A percentile compares a stretch with the other conserved stretches of the same genome.
Conservation (phyloP, 768 basidiomycete species). For the Gelatoporia subvermispora region DNA sequence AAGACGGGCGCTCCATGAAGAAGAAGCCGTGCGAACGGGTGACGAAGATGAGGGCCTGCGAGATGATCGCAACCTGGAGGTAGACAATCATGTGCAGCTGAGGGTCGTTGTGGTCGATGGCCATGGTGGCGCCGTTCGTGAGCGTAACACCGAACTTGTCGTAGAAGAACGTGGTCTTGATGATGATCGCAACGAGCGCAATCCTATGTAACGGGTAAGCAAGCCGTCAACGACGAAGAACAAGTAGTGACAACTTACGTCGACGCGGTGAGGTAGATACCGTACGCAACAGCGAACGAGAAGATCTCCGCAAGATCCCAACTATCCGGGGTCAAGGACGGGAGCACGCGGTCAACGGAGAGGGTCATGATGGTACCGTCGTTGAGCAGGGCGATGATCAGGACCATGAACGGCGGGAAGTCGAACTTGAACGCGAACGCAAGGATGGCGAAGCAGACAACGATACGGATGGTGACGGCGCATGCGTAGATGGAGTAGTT, state of each 20-base stretch:
- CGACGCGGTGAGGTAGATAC: slow-evolving; percentile 86
- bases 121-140: slow-evolving; percentile 18
- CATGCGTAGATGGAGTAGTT: slow-evolving; percentile 98
- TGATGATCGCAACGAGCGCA: slow-evolving; percentile 75
- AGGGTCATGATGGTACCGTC: slow-evolving; percentile 99
- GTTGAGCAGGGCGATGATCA: slow-evolving; percentile 94
- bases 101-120: slow-evolving; percentile 53
- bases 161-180: slow-evolving; percentile 88
- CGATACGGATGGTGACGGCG: slow-evolving; percentile 96
- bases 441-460: slow-evolving; percentile 93
- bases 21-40: slow-evolving; percentile 93
- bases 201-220: slow-evolving; percentile 40
- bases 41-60: slow-evolving; percentile 95
- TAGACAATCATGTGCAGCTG: slow-evolving; percentile 87
- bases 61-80: slow-evolving; percentile 97
- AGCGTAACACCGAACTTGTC: slow-evolving; percentile 74
- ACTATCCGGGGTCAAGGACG: slow-evolving; percentile 86
- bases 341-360: slow-evolving; percentile 91
- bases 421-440: slow-evolving; percentile 96
- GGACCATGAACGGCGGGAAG: slow-evolving; percentile 99
- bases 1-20: slow-evolving; percentile 94
- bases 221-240: background rate
- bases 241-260: slow-evolving; percentile 52
- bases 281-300: slow-evolving; percentile 92
- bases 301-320: slow-evolving; percentile 98